A percentile compares a stretch with the other conserved stretches of the same genome.
Conservation (phyloP, 78 protist species). For the Dictyostelium citrinum region DNA sequence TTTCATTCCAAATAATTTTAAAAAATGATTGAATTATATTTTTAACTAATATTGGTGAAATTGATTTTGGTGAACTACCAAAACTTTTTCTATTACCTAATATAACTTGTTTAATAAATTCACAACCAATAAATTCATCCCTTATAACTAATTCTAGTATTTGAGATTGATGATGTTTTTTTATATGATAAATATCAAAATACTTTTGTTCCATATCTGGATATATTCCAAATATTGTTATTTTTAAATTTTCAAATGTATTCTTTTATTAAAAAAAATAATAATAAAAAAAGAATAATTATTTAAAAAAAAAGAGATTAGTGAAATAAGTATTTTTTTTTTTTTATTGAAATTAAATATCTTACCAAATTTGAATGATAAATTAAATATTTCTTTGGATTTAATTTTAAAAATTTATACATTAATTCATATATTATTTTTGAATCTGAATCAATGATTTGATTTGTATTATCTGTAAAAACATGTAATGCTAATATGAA, state of each 20-base stretch:
- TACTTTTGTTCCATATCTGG: background rate
- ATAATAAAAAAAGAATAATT: background rate
- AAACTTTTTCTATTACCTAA: background rate
- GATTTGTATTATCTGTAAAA: background rate
- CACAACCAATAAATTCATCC: slow-evolving; percentile 9
- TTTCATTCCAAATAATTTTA: slow-evolving; percentile 8
- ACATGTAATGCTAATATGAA: background rate
- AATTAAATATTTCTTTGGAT: background rate
- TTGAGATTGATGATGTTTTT: background rate
- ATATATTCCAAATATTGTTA: background rate
- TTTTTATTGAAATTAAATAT: too few relatives aligned
- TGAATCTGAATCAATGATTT: background rate
- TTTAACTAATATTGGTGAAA: background rate
- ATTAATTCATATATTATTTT: background rate
- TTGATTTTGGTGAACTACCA: background rate
- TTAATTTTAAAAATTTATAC: background rate
- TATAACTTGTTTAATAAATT: background rate
- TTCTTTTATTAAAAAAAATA: background rate
- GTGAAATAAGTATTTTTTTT: background rate
- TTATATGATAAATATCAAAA: background rate
- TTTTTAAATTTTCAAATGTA: background rate
- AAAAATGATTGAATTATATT: background rate
- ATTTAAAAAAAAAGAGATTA: background rate
- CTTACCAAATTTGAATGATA: background rate
- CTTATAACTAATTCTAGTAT: background rate